Conservation (phyloP, 2,329 filamentous ascomycete species). For the Talaromyces islandicus region DNA sequence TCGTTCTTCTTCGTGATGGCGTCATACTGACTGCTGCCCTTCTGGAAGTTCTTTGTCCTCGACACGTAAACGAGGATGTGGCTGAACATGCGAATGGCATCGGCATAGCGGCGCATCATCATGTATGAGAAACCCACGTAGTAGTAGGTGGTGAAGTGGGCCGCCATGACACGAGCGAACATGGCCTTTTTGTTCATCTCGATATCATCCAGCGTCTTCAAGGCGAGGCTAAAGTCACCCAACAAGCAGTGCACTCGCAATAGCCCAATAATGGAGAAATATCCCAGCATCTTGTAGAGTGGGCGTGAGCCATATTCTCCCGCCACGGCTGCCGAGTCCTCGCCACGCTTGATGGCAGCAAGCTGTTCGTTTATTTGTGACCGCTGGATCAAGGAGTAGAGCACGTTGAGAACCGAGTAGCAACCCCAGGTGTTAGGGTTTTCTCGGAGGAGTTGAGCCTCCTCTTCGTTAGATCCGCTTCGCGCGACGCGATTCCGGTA, state of each 20-base stretch:
- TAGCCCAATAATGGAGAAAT: slow-evolving; percentile 98
- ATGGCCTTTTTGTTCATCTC: slow-evolving; percentile 99
- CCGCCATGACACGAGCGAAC: slow-evolving; percentile 98
- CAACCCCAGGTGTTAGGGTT: slow-evolving; percentile 99
- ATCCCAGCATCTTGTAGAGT: slow-evolving; percentile 96
- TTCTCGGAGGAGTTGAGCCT: slow-evolving; percentile 83
- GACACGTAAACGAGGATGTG: slow-evolving; percentile 99
- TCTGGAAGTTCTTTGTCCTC: slow-evolving; percentile 99
- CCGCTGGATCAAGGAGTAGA: slow-evolving; percentile 97
- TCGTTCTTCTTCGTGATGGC: slow-evolving; percentile 99
- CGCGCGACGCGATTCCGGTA: slow-evolving; percentile 90
- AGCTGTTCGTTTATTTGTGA: slow-evolving; percentile 98
- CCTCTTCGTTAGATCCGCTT: slow-evolving; percentile 76
- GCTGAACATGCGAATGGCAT: slow-evolving; percentile 99
- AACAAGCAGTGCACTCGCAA: slow-evolving; percentile 93
- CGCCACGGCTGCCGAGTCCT: slow-evolving; percentile 80
- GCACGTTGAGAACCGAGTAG: slow-evolving; percentile 98
- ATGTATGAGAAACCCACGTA: slow-evolving; percentile 99
- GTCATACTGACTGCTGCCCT: slow-evolving; percentile 84
- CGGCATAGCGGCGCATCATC: slow-evolving; percentile 99
- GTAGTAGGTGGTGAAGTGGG: slow-evolving; percentile 99
- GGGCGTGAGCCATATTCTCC: slow-evolving; percentile 93
- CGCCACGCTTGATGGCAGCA: slow-evolving; percentile 85
- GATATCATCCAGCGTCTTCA: slow-evolving; percentile 98
- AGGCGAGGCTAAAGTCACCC: slow-evolving; percentile 93